Evolutionary conservation across 192 early-diverging fungal species (phyloP).

Genomic region (Cetraspora pellucida): DNA sequence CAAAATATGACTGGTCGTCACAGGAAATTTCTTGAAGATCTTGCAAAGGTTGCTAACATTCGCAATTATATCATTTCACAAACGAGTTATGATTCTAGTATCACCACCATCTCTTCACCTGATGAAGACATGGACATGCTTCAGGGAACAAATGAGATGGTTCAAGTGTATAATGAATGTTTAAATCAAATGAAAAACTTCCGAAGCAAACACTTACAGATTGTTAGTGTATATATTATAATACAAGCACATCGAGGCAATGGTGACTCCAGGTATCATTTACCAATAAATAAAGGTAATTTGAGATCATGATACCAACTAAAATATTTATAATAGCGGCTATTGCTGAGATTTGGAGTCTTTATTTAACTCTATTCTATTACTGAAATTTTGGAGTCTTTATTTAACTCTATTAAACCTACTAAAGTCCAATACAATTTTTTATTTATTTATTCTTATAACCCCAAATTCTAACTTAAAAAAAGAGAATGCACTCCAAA

Average conservation of each 20-base stretch:
- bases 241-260: constrained; percentile 72
- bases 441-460: too few species aligned
- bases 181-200: constrained; percentile 83
- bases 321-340: too few species aligned
- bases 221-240: constrained; percentile 90
- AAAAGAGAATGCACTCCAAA: too few species aligned
- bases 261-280: constrained; percentile 38
- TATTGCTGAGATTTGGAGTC: too few species aligned
- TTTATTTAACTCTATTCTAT: too few species aligned
- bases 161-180: constrained; percentile 79
- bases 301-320: too few species aligned
- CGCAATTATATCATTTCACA: constrained; percentile 60
- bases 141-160: constrained; percentile 44
- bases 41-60: constrained; percentile 66
- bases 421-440: too few species aligned
- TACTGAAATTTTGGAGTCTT: too few species aligned
- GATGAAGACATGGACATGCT: constrained; percentile 18
- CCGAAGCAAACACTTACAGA: constrained; percentile 89
- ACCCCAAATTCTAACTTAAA: too few species aligned
- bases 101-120: constrained; percentile 10
- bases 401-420: too few species aligned
- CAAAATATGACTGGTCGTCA: constrained; percentile 89
- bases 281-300: too few species aligned
- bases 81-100: constrained; percentile 35
- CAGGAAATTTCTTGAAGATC: constrained; percentile 81